Evolutionary conservation across 1,139 yeast species (phyloP), one percentile per base, ranked within the genome.

Genomic region (Oligophagozyma castellii): DNA sequence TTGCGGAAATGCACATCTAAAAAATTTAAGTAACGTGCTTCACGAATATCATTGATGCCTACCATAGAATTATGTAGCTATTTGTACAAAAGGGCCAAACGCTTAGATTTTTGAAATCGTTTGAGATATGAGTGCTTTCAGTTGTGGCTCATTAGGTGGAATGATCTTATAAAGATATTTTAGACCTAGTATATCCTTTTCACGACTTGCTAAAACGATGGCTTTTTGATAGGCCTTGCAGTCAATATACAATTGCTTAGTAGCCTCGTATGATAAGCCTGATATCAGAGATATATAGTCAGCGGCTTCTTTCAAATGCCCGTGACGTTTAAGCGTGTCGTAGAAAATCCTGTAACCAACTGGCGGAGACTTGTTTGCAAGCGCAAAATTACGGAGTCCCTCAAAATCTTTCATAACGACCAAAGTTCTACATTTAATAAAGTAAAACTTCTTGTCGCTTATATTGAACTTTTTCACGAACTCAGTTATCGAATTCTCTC

Each of bases 311-410:
- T 35, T 34, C 22, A 38, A 34, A 24, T 40, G 35, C 2, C 44
- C 46, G 13, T 33, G 33, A 18, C 35, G 37, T 20, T 27, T 35
- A 14, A 49, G 29, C 22, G 44, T 41, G 14, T 39, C 36, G 33
- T 35, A 77, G 39, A 83, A 73, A 2, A 76, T 72, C 37, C 64
- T 65, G 39, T 74, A 78, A 0, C 92, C 92, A 32, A 83, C 77
- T 0, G 86, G 83, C 0, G 86, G 84, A 1, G 92, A 67, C 41
- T 68, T 73, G 32, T 64, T 62, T 6, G 64, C 51, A 2, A 48
- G 53, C 0, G 67, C 60, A 44, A 69, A 61, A 22, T 59, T 55
- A 37, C 56, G 68, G 21, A 86, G 52, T 28, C 70, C 73, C 16
- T 73, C 79, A 60, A 78, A 80, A 29, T 74, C 73, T 5, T 67